Evolutionary conservation across 345 rosid genomes (phyloP).

Genomic region (Litchi chinensis): DNA sequence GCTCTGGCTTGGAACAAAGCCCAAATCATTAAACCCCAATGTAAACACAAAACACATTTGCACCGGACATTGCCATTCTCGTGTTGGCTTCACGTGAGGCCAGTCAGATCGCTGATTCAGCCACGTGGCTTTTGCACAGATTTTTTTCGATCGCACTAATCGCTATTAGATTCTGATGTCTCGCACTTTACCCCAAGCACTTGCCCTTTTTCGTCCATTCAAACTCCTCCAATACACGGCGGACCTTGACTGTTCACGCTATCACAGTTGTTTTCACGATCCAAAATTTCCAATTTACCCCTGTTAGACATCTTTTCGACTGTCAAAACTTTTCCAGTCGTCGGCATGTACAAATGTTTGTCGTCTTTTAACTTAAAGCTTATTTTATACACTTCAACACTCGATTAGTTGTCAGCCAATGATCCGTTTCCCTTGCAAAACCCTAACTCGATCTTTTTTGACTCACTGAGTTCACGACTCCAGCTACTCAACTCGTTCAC

Average conservation of each 20-base stretch:
- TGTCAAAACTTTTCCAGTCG: background rate
- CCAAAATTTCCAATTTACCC: constrained; percentile 15
- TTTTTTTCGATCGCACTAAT: constrained; percentile 21
- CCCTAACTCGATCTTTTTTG: constrained; percentile 16
- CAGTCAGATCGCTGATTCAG: background rate
- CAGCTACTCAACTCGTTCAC: constrained; percentile 15
- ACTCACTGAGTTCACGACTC: constrained; percentile 30
- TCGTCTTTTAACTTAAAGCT: constrained; percentile 14
- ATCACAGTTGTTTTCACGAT: background rate
- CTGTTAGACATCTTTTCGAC: background rate
- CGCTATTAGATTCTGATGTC: constrained; percentile 28
- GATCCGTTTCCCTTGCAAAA: background rate
- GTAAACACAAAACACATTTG: no score
- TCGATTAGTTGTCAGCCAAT: background rate
- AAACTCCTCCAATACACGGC: constrained; percentile 7
- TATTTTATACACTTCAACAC: background rate
- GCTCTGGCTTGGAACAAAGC: no score
- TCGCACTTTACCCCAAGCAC: background rate
- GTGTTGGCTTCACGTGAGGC: constrained; percentile 19
- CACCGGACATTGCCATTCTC: background rate
- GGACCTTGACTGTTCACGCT: background rate
- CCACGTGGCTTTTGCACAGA: constrained; percentile 14
- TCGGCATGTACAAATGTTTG: constrained; percentile 26
- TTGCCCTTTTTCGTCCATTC: constrained; percentile 24
- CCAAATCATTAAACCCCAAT: no score